Evolutionary conservation across 768 basidiomycete species (phyloP).

Genomic region (Serendipita sp.): DNA sequence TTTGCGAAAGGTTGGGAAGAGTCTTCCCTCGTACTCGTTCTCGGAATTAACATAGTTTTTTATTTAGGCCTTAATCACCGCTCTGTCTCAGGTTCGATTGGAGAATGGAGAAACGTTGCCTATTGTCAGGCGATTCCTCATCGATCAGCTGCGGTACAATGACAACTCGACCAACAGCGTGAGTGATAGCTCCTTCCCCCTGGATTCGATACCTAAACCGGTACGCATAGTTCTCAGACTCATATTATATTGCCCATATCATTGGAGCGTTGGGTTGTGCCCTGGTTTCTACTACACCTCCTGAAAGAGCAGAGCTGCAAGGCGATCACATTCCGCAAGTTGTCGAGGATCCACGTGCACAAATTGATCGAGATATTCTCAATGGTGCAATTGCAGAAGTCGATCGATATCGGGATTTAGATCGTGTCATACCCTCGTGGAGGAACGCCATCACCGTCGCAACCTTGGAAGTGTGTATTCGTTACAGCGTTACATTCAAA

Average conservation of each 20-base stretch:
- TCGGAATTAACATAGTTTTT: neutral
- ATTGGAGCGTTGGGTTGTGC: constrained; percentile 71
- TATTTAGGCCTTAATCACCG: constrained; percentile 53
- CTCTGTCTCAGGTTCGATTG: constrained; percentile 74
- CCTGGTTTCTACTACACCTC: constrained; percentile 56
- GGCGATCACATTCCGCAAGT: constrained; percentile 33
- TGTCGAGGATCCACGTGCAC: constrained; percentile 32
- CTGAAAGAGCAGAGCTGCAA: constrained; percentile 59
- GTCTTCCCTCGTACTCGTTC: neutral
- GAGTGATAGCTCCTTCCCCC: constrained; percentile 18
- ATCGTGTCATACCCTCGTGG: constrained; percentile 82
- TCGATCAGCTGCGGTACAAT: constrained; percentile 87
- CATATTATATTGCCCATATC: constrained; percentile 73
- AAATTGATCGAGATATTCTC: constrained; percentile 32
- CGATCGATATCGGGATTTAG: constrained; percentile 86
- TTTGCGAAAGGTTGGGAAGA: constrained; percentile 61
- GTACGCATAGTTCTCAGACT: constrained; percentile 62
- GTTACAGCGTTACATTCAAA: constrained; percentile 10
- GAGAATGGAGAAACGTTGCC: constrained; percentile 74
- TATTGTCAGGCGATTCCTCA: constrained; percentile 71
- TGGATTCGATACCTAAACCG: constrained; percentile 4
- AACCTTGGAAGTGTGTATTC: constrained; percentile 57
- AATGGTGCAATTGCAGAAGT: constrained; percentile 66
- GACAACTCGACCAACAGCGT: constrained; percentile 87
- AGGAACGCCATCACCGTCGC: constrained; percentile 90